These are phyloP conservation scores for Marchantia polymorpha DNA, from an alignment of 225 moss, liverwort and hornwort genomes.

Conservation along the genomic window DNA sequence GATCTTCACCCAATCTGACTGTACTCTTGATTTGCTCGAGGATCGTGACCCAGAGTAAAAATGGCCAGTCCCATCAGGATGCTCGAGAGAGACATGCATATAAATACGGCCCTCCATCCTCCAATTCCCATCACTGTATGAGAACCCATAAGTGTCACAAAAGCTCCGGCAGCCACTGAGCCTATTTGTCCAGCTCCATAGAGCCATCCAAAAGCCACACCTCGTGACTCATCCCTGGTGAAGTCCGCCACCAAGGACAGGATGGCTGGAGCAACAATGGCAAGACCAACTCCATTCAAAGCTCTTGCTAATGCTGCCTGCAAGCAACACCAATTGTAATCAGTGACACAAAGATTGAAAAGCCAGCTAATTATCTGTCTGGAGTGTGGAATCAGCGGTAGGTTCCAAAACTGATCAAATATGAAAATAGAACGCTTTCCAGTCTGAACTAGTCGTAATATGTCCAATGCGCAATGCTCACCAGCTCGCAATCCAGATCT, in stretches of 20 bases:
- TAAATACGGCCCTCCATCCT: constrained; percentile 64
- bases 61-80: constrained; percentile 47
- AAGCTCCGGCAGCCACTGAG: constrained; percentile 51
- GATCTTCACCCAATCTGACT: constrained; percentile 32
- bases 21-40: constrained; percentile 32
- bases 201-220: constrained; percentile 59
- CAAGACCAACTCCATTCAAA: constrained; percentile 61
- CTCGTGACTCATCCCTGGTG: constrained; percentile 41
- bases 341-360: neutral
- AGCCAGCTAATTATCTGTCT: neutral
- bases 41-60: constrained; percentile 45
- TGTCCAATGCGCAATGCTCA: too few species aligned
- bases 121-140: constrained; percentile 42
- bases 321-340: constrained; percentile 12
- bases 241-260: constrained; percentile 66
- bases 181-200: constrained; percentile 59
- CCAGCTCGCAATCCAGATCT: too few species aligned
- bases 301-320: constrained; percentile 53
- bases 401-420: neutral
- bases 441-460: too few species aligned
- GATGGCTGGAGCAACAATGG: constrained; percentile 54
- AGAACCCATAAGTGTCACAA: constrained; percentile 53
- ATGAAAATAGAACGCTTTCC: neutral
- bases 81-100: constrained; percentile 48
- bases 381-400: too few species aligned